Evolutionary conservation across 495 filamentous ascomycete species (phyloP).

Genomic region (Neurospora sp.): DNA sequence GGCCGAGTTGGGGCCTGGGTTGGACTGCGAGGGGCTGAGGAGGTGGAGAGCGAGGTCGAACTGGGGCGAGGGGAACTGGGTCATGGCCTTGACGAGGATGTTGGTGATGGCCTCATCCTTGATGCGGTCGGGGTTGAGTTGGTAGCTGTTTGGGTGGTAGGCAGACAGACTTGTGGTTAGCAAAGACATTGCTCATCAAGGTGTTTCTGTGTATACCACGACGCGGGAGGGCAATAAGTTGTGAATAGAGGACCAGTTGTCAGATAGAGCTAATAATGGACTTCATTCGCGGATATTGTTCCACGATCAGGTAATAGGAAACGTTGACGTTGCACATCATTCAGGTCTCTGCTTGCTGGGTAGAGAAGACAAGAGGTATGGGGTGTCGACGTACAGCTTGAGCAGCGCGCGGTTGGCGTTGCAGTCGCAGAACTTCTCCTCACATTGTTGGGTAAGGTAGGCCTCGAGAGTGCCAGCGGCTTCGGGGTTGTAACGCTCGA

Average conservation of each 20-base stretch:
- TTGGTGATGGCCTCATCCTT: constrained; percentile 96
- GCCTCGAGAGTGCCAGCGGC: constrained; percentile 89
- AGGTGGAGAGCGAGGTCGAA: constrained; percentile 91
- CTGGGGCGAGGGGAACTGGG: constrained; percentile 92
- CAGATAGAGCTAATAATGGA: constrained; percentile 57
- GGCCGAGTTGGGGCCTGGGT: constrained; percentile 30
- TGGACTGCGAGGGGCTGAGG: constrained; percentile 46
- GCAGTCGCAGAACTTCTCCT: constrained; percentile 84
- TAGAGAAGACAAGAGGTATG: background rate
- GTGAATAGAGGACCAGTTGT: constrained; percentile 20
- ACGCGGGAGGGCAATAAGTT: background rate
- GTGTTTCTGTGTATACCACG: background rate
- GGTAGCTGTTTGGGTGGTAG: constrained; percentile 57
- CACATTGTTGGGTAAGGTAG: constrained; percentile 91
- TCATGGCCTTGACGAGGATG: constrained; percentile 95
- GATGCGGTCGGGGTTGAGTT: constrained; percentile 98
- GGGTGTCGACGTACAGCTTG: constrained; percentile 73
- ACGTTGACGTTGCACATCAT: constrained; percentile 79
- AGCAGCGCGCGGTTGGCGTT: constrained; percentile 92
- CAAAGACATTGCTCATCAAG: background rate
- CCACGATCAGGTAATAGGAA: constrained; percentile 95
- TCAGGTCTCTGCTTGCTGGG: constrained; percentile 8
- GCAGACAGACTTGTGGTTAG: constrained; percentile 5
- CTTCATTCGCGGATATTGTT: constrained; percentile 40
- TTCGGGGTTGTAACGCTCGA: constrained; percentile 98